Base-by-base conservation (phyloP, 2,329 filamentous ascomycete species). In the Pseudogymnoascus sp. region DNA sequence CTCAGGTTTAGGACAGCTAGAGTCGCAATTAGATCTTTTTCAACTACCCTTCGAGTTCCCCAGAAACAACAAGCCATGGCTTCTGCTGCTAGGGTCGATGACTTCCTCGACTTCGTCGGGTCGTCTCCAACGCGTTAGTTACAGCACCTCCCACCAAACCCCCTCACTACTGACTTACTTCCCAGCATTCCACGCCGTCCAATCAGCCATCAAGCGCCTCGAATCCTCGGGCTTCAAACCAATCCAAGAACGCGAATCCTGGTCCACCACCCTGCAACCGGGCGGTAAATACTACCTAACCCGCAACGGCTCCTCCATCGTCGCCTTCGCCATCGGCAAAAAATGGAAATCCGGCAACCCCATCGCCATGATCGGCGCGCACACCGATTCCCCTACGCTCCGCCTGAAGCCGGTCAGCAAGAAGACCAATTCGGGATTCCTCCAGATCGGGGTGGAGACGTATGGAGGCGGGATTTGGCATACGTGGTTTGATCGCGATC, bases 401-500 rank as follows among this genome's bases (percentile, higher is more conserved):
- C 88, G 93, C 65, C 81, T 99, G 75, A 99, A 99, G 81, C 95
- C 95, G 11, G 88, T 96, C 45, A 96, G 91, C 73, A 96, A 93
- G 78, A 95, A 93, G 78, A 83, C 85, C 72, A 86, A 84, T 63
- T 89, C 90, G 68, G 93, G 93, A 11, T 99, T 95, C 76, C 78
- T 97, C 67, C 95, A 99, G 77, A 87, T 99, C 64, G 95, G 93
- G 62, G 93, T 97, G 61, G 95, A 99, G 80, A 93, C 91, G 1
- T 99, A 99, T 73, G 95, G 95, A 62, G 95, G 95, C 66, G 95
- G 95, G 63, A 87, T 97, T 72, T 97, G 93, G 93, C 93, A 97
- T 77, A 96, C 91, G 57, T 99, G 89, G 95, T 99, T 99, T 73
- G 95, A 99, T 75, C 87, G 95, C 61, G 95, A 99, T 75, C 80